A percentile compares a stretch with the other conserved stretches of the same genome.
Evolutionary conservation across 2,329 filamentous ascomycete genomes (phyloP).

Genomic region (Metarhizium guizhouense): DNA sequence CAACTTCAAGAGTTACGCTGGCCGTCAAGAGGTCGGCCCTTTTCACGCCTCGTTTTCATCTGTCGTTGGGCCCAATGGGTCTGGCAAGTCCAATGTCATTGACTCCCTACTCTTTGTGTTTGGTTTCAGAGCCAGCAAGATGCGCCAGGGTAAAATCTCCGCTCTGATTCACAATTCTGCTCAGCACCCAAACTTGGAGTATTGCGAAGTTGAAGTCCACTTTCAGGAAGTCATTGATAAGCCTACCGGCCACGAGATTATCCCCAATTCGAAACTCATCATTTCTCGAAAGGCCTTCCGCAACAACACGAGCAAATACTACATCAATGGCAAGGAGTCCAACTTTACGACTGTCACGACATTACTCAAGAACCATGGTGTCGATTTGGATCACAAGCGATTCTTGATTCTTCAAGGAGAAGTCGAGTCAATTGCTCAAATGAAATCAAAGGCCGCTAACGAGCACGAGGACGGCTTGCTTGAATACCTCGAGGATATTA

Average conservation of each 20-base stretch:
- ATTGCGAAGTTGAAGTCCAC: conserved; percentile 93
- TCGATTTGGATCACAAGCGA: conserved; percentile 95
- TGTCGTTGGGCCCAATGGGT: conserved; percentile 95
- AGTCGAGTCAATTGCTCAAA: conserved; percentile 96
- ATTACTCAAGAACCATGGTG: conserved; percentile 75
- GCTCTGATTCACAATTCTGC: conserved; percentile 97
- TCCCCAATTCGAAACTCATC: conserved; percentile 76
- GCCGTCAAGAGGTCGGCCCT: conserved; percentile 86
- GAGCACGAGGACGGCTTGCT: conserved; percentile 95
- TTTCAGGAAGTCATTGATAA: conserved; percentile 93
- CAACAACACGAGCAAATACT: conserved; percentile 98
- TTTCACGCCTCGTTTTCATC: conserved; percentile 97
- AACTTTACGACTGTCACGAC: conserved; percentile 90
- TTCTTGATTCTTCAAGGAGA: conserved; percentile 97
- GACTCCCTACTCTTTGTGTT: conserved; percentile 98
- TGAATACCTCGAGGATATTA: conserved; percentile 97
- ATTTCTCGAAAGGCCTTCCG: conserved; percentile 92
- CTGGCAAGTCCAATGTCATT: conserved; percentile 97
- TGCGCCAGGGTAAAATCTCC: conserved; percentile 97
- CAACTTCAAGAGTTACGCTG: conserved; percentile 99
- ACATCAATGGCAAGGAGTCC: conserved; percentile 82
- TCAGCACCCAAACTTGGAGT: conserved; percentile 71
- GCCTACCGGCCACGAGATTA: conserved; percentile 62
- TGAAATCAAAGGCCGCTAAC: conserved; percentile 92
- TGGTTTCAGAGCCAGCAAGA: conserved; percentile 96